These are phyloP conservation scores for Saccharomycopsis fibuligera DNA, from an alignment of 805 yeast species.

Conservation along the genomic window DNA sequence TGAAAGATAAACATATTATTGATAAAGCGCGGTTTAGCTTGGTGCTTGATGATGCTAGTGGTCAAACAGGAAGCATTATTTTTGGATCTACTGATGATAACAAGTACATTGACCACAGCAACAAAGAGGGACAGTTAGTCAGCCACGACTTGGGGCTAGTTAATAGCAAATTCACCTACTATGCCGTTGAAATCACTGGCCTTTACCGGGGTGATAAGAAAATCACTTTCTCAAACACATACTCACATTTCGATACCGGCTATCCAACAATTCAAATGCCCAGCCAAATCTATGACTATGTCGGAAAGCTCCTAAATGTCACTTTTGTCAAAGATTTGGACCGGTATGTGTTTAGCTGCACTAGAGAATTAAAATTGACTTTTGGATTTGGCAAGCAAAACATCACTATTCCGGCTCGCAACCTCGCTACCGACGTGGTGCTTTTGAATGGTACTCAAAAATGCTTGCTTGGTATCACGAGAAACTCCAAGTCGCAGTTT, in stretches of 20 bases:
- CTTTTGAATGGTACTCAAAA: constrained; percentile 1
- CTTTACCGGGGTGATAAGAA: constrained; percentile 1
- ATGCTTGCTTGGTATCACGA: constrained; percentile 28
- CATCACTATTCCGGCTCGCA: constrained; percentile 6
- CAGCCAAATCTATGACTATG: constrained; percentile 5
- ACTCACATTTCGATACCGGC: constrained; percentile 12
- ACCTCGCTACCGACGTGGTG: background rate
- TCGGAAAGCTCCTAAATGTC: constrained; percentile 8
- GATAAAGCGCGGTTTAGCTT: constrained; percentile 10
- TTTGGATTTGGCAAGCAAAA: constrained; percentile 9
- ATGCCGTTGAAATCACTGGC: constrained; percentile 10
- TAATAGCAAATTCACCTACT: background rate
- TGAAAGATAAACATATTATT: background rate
- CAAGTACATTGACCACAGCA: background rate
- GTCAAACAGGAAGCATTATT: constrained; percentile 6
- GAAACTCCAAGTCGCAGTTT: constrained; percentile 32
- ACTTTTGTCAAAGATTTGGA: constrained; percentile 2
- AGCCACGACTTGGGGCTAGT: constrained; percentile 8
- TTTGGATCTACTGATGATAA: constrained; percentile 11
- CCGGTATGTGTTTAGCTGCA: constrained; percentile 7
- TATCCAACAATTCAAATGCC: constrained; percentile 6
- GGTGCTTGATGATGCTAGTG: background rate
- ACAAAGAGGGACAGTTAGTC: background rate
- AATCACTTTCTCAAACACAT: constrained; percentile 10
- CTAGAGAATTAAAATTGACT: background rate